Conservation (phyloP, 495 filamentous ascomycete species). For the Penicillium arizonense region DNA sequence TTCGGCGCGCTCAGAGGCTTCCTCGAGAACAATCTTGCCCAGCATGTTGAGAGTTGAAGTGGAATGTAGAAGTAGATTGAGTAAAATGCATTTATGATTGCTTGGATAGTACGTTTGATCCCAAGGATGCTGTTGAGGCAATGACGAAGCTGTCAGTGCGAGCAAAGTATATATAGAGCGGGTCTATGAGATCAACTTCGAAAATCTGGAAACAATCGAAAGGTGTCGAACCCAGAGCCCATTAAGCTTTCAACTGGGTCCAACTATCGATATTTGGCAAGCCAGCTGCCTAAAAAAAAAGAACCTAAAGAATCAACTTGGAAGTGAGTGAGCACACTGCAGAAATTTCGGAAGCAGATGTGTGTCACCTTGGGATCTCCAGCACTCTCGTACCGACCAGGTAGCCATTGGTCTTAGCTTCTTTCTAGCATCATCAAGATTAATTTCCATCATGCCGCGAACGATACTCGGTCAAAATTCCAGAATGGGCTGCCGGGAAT, state of each 20-base stretch:
- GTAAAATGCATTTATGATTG: neutral
- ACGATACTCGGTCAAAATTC: neutral
- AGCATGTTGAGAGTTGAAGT: constrained; percentile 21
- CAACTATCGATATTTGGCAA: neutral
- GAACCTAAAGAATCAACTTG: neutral
- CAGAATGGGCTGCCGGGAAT: neutral
- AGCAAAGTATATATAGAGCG: neutral
- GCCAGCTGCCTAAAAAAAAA: neutral
- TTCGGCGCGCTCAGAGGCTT: constrained; percentile 32
- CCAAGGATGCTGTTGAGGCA: neutral
- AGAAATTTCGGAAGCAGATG: neutral
- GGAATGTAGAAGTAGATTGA: neutral
- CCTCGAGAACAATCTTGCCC: constrained; percentile 36
- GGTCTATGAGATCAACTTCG: neutral
- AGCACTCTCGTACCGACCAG: neutral
- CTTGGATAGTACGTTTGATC: neutral
- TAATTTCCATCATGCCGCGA: neutral
- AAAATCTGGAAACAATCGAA: neutral
- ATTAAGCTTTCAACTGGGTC: neutral
- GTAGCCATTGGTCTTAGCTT: neutral
- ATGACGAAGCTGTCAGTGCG: neutral
- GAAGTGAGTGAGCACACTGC: neutral
- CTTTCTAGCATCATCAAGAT: neutral
- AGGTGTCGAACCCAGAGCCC: neutral
- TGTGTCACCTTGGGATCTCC: neutral